Evolutionary conservation across 495 filamentous ascomycete species (phyloP), one percentile per base, ranked within the genome.

Genomic region (Paragyromitra xinjiangensis): DNA sequence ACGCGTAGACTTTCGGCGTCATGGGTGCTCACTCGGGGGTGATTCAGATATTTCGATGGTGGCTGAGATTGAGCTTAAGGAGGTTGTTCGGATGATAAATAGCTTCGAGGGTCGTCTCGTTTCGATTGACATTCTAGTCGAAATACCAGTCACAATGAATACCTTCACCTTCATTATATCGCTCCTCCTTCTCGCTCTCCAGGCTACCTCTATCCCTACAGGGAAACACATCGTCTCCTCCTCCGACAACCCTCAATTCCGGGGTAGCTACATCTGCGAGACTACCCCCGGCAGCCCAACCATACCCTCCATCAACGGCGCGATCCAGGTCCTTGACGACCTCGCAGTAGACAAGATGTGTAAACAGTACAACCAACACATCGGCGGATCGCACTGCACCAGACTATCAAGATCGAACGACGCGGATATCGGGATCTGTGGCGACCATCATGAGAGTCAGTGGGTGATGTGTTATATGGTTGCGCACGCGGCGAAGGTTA

Each of bases 391-490:
- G 14, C 58, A 62, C 29, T 62, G 58, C 26, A 39, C 58, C 1
- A 9, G 34, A 5, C 29, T 62, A 1, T 12, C 58, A n/a, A 37
- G 19, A 12, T 37, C 58, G 12, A 6, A 2, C 14, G 29, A 39
- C 26, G 58, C 26, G 12, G 26, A 37, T 16, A 6, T 62, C 16
- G 58, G 58, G 8, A 39, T 62, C 16, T 62, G 58, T 39, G 58
- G 58, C 14, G 29, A 37, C 34, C 16, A 62, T 39, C 26, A 62
- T 6, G 12, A 62, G 24, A 62, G 58, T n/a, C 58, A 62, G 16
- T 62, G 29, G 29, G n/a, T 62, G 1, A 62, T 37, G 58, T 62
- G 58, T n/a, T 62, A 62, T 39, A 34, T 37, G 58, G 58, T 62
- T 5, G 58, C 26, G 4, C n/a, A 62, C 0, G 58, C 58, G 29